These are phyloP conservation scores for Fusarium oxysporum DNA, from an alignment of 2,329 filamentous ascomycete genomes.

Conservation along the genomic window DNA sequence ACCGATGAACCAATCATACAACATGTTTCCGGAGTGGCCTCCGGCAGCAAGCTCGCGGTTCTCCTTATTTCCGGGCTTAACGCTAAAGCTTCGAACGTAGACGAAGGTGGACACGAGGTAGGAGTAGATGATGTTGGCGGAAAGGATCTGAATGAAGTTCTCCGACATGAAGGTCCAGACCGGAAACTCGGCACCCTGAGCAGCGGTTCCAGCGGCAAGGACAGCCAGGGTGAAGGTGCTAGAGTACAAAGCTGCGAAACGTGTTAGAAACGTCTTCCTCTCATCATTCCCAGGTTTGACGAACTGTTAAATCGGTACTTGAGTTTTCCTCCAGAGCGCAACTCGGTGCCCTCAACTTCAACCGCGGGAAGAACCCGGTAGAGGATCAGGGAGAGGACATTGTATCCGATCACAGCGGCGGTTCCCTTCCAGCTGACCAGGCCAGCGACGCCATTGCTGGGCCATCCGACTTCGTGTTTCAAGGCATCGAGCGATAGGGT, in stretches of 20 bases:
- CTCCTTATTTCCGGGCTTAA: slow-evolving; percentile 78
- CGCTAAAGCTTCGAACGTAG: slow-evolving; percentile 84
- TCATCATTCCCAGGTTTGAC: slow-evolving; percentile 37
- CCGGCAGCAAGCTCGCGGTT: slow-evolving; percentile 84
- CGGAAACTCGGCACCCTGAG: slow-evolving; percentile 83
- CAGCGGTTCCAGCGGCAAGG: slow-evolving; percentile 77
- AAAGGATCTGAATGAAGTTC: slow-evolving; percentile 88
- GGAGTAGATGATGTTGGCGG: slow-evolving; percentile 82
- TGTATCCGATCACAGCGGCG: slow-evolving; percentile 80
- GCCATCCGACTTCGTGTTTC: slow-evolving; percentile 87
- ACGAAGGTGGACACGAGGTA: slow-evolving; percentile 80
- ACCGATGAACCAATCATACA: slow-evolving; percentile 98
- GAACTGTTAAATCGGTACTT: slow-evolving; percentile 85
- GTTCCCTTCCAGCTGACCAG: slow-evolving; percentile 77
- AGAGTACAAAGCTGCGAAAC: slow-evolving; percentile 76
- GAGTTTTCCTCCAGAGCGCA: slow-evolving; percentile 77
- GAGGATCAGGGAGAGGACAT: slow-evolving; percentile 78
- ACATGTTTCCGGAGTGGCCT: slow-evolving; percentile 82
- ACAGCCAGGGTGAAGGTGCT: slow-evolving; percentile 78
- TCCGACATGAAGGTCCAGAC: slow-evolving; percentile 95
- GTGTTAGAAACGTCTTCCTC: slow-evolving; percentile 27
- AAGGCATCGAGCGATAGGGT: slow-evolving; percentile 77
- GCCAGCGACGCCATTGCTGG: slow-evolving; percentile 74
- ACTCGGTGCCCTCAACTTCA: slow-evolving; percentile 75
- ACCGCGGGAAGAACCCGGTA: slow-evolving; percentile 81